A percentile compares a stretch with the other conserved stretches of the same genome.
Conservation (phyloP, 2,329 filamentous ascomycete species). For the Fonsecaea pedrosoi region DNA sequence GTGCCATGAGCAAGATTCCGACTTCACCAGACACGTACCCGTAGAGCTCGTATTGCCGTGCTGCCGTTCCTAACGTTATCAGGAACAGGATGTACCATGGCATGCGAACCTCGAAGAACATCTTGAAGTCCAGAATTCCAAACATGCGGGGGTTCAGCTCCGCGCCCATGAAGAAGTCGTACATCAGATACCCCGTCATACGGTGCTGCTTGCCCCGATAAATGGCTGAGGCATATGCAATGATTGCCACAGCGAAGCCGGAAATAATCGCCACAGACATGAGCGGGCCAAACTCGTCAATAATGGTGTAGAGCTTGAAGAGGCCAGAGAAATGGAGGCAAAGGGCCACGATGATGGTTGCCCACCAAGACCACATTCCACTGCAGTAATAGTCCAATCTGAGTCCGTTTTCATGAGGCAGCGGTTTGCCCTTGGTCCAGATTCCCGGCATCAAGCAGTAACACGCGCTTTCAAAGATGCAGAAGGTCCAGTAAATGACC, state of each 20-base stretch:
- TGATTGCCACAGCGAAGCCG: conserved; percentile 79
- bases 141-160: conserved; percentile 88
- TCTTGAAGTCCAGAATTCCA: conserved; percentile 85
- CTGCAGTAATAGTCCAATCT: conserved; percentile 96
- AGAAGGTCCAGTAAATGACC: conserved; percentile 93
- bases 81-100: conserved; percentile 92
- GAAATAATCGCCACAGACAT: conserved; percentile 92
- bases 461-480: conserved; percentile 80
- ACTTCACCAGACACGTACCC: conserved; percentile 89
- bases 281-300: conserved; percentile 93
- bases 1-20: conserved; percentile 82
- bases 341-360: conserved; percentile 75
- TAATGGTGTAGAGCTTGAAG: conserved; percentile 88
- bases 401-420: conserved; percentile 80
- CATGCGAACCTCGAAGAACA: conserved; percentile 93
- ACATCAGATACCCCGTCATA: conserved; percentile 83
- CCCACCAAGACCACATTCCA: conserved; percentile 83
- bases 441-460: conserved; percentile 90
- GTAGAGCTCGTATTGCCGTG: conserved; percentile 82
- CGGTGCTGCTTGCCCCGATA: conserved; percentile 82
- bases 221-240: conserved; percentile 86
- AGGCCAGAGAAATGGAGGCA: conserved; percentile 79
- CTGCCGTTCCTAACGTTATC: conserved; percentile 75
- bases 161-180: conserved; percentile 91
- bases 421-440: conserved; percentile 84